Base-by-base conservation (phyloP, 106 monocot species). In the Apostasia shenzhenica region DNA sequence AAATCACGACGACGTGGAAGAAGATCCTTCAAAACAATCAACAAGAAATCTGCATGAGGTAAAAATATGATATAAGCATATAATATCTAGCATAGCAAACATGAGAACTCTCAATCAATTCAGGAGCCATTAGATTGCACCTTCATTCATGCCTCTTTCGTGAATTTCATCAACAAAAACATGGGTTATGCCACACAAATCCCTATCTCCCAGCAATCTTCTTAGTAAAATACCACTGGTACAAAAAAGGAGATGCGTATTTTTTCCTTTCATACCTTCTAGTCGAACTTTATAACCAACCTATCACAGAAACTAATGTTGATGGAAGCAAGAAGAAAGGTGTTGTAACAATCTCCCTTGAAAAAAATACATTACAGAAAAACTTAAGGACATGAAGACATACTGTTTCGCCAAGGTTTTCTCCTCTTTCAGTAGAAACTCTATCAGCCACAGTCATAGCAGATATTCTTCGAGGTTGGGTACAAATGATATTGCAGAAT, bases 131-230 rank as follows among this genome's bases (percentile, higher is more conserved):
- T 37, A 10, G 37, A 37, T 26, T 79, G 14, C 43, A 99, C 99
- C 99, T 93, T 99, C 99, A 83, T 99, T 99, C 99, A 99, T 99
- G 81, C 99, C 99, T 66, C 99, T 85, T 81, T 99, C 99, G 82
- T 99, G 99, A 76, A 99, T 99, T 79, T 99, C 99, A 84, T 99
- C 99, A 78, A 99, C 99, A 83, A 99, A 99, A 74, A 99, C 99
- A 85, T 99, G 99, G 52, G 99, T 93, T 57, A 99, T 63, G 63
- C 99, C 99, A 83, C 75, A 83, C 63, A 99, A 73, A 79, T 99
- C 93, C 49, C 83, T 87, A 55, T 99, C 99, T 26, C 90, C 85
- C 46, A 99, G 78, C 75, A 99, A 83, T 69, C 99, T 84, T 81
- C 99, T 84, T 14, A 99, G 80, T 70, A 99, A 81, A 83, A 99